Conservation (phyloP, 345 rosid species). For the Boechera retrofracta region DNA sequence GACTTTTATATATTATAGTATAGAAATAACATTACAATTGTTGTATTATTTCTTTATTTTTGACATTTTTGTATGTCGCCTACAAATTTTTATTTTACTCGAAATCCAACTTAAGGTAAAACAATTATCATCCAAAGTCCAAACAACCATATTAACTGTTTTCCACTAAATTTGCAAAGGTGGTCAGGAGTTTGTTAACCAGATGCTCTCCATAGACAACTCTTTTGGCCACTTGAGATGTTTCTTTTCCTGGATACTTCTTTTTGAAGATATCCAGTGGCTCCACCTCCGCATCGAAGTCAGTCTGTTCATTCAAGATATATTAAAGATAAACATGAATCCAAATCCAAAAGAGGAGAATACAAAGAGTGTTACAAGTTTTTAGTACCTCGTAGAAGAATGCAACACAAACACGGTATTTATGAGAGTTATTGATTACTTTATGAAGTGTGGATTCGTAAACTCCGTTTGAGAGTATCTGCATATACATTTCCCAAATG, state of each 20-base stretch:
- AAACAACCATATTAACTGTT: neutral
- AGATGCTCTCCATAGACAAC: conserved; percentile 83
- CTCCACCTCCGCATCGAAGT: conserved; percentile 68
- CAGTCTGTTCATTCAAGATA: conserved; percentile 49
- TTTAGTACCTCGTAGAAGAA: conserved; percentile 68
- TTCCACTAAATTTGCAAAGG: conserved; percentile 48
- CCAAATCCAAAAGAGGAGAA: neutral
- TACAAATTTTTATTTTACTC: neutral
- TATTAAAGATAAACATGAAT: neutral
- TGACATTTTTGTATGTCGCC: neutral
- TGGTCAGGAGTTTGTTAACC: conserved; percentile 65
- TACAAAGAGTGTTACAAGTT: neutral
- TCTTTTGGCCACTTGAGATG: conserved; percentile 45
- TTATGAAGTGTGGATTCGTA: conserved; percentile 74
- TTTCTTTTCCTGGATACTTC: conserved; percentile 46
- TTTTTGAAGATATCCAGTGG: conserved; percentile 66
- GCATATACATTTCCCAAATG: conserved; percentile 24
- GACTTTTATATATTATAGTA: neutral
- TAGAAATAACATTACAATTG: neutral
- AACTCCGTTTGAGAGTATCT: conserved; percentile 70
- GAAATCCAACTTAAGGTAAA: neutral
- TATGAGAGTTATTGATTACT: conserved; percentile 59
- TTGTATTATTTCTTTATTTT: neutral
- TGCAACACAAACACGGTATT: conserved; percentile 61
- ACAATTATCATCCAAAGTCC: neutral